Evolutionary conservation across 768 basidiomycete genomes (phyloP), one percentile per base, ranked within the genome.

Genomic region (Pisolithus orientalis): DNA sequence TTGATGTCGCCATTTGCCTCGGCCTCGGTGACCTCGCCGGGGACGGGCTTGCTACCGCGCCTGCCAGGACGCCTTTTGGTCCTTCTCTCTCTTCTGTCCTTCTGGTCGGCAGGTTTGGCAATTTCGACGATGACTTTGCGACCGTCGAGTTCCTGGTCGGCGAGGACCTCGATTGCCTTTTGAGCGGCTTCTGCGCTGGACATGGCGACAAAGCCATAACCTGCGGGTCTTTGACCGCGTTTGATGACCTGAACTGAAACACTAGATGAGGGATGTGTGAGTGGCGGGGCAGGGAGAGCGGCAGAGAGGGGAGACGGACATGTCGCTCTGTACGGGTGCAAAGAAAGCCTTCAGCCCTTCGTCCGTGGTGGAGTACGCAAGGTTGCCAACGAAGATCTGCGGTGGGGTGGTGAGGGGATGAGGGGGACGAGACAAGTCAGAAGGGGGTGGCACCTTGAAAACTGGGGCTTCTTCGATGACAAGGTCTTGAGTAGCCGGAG

Each of bases 301-400:
- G 48, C 44, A 45, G 47, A 37, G 38, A 49, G 37, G 51, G 32
- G 56, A 63, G 65, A 82, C 86, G 66, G 78, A 94, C 93, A 94
- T 85, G 72, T 91, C 90, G 76, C 74, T 81, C 72, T 81, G 77
- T 67, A 91, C 85, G 68, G 87, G 87, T 72, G 79, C 86, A 79
- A 94, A 95, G 80, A 95, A 87, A 72, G 88, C 76, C 85, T 83
- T 88, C 76, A 95, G 86, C 83, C 89, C 89, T 74, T 91, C 87
- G 79, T 92, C 90, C 78, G 87, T 90, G 61, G 90, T 92, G 67
- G 84, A 78, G 74, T 94, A 95, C 77, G 90, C 83, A 78, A 95
- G 91, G 76, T 95, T 95, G 63, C 93, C 93, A 67, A 85, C 90
- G 72, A 94, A 94, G 77, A 93, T 89, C 91, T 94, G 62, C 21